These are phyloP conservation scores for Endoconidiophora laricicola DNA, from an alignment of 2,329 filamentous ascomycete genomes.

Conservation along the genomic window DNA sequence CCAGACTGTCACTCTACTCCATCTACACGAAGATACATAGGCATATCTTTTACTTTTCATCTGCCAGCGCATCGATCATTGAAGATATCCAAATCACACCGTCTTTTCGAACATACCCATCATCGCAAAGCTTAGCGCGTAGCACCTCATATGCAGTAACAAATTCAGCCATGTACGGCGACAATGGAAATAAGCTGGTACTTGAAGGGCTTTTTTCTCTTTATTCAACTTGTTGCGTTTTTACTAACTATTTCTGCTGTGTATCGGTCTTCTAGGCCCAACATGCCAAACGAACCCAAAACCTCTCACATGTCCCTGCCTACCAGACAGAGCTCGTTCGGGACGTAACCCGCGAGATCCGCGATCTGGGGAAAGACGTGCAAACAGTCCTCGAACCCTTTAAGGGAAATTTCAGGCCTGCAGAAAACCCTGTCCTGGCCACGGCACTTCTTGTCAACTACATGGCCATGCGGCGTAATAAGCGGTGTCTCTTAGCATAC, in stretches of 20 bases:
- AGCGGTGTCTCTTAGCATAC: conserved; percentile 86
- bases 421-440: conserved; percentile 64
- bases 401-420: conserved; percentile 70
- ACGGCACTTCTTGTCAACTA: conserved; percentile 87
- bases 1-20: background rate
- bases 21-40: background rate
- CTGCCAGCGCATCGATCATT: no score
- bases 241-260: background rate
- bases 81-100: no score
- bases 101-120: no score
- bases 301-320: conserved; percentile 67
- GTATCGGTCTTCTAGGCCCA: conserved; percentile 45
- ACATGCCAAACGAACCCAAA: conserved; percentile 88
- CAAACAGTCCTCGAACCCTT: conserved; percentile 65
- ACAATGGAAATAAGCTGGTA: conserved; percentile 14
- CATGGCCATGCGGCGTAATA: conserved; percentile 87
- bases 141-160: no score
- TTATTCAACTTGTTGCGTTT: background rate
- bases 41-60: no score
- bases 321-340: conserved; percentile 89
- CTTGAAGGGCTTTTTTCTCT: background rate
- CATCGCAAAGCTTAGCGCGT: no score
- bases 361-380: conserved; percentile 80
- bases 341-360: conserved; percentile 73
- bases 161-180: conserved; percentile 12